phyloP scores from a whole-genome alignment of 129 eudicot species.

The Pulicaria dysenterica region DNA sequence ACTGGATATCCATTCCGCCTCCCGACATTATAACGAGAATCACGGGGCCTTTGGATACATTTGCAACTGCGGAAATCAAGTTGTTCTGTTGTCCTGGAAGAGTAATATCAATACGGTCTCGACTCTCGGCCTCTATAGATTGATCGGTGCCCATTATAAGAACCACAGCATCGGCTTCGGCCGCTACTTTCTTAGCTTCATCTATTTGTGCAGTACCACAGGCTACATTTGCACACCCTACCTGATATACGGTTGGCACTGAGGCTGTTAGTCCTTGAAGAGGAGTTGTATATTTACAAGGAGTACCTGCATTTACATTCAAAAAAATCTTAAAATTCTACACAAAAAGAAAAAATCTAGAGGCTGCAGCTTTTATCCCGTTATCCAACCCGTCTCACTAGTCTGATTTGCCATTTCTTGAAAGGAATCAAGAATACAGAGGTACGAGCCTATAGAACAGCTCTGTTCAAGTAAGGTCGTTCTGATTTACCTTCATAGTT shows the following conservation, averaged over 20 bases:
- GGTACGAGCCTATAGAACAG: slow-evolving; percentile 54
- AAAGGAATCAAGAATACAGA: slow-evolving; percentile 69
- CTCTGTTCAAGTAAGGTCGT: too few relatives aligned
- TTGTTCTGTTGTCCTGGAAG: slow-evolving; percentile 94
- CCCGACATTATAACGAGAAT: slow-evolving; percentile 96
- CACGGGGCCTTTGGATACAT: slow-evolving; percentile 84
- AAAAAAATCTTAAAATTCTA: neutral
- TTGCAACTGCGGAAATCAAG: slow-evolving; percentile 59
- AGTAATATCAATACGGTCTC: slow-evolving; percentile 60
- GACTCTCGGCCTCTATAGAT: slow-evolving; percentile 76
- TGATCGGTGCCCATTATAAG: slow-evolving; percentile 80
- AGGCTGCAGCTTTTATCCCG: neutral
- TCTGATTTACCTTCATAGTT: slow-evolving; percentile 92
- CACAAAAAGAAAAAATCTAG: neutral
- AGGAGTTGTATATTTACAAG: slow-evolving; percentile 83
- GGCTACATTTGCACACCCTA: slow-evolving; percentile 71
- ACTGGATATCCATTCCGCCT: slow-evolving; percentile 88
- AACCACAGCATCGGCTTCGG: slow-evolving; percentile 83
- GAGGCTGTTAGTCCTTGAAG: slow-evolving; percentile 78
- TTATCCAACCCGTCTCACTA: neutral
- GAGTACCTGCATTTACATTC: slow-evolving; percentile 52
- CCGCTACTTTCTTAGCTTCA: slow-evolving; percentile 66
- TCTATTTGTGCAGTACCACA: slow-evolving; percentile 69
- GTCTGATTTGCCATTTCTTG: slow-evolving; percentile 27
- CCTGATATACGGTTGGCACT: slow-evolving; percentile 54